A percentile compares a stretch with the other conserved stretches of the same genome.
Conservation (phyloP, 2,329 filamentous ascomycete genomes). For the Hypoxylon sp. region DNA sequence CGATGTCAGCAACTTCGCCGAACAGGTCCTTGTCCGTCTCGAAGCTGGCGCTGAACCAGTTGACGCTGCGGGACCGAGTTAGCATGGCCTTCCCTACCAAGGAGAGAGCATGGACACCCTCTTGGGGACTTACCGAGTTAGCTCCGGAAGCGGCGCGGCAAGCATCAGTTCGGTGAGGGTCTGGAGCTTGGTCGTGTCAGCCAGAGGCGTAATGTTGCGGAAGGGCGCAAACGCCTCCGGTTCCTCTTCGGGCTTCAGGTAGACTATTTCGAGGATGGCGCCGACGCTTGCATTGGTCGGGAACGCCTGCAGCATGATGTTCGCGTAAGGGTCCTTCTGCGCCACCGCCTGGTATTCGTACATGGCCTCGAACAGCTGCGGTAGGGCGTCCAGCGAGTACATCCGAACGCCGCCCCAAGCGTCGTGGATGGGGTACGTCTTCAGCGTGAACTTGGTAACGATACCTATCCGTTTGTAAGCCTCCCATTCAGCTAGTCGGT, state of each 20-base stretch:
- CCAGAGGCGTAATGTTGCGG: constrained; percentile 38
- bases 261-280: constrained; percentile 42
- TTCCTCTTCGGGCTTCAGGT: constrained; percentile 40
- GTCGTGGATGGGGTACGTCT: constrained; percentile 39
- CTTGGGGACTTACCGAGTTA: constrained; percentile 30
- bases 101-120: background rate
- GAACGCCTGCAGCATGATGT: constrained; percentile 43
- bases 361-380: constrained; percentile 39
- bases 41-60: constrained; percentile 44
- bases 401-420: constrained; percentile 41
- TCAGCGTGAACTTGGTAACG: constrained; percentile 41
- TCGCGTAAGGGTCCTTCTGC: constrained; percentile 45
- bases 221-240: constrained; percentile 42
- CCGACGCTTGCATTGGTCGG: constrained; percentile 41
- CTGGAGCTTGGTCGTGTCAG: constrained; percentile 40
- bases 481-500: background rate
- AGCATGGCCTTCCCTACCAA: background rate
- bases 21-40: constrained; percentile 38
- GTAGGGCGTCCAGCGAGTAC: constrained; percentile 40
- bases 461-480: constrained; percentile 35
- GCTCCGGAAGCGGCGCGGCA: constrained; percentile 28
- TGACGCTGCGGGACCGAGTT: constrained; percentile 25
- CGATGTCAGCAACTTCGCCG: constrained; percentile 33
- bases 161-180: constrained; percentile 36
- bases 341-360: constrained; percentile 38